phyloP scores from a whole-genome alignment of 345 rosid genomes.

The Raphanus raphanistrum region DNA sequence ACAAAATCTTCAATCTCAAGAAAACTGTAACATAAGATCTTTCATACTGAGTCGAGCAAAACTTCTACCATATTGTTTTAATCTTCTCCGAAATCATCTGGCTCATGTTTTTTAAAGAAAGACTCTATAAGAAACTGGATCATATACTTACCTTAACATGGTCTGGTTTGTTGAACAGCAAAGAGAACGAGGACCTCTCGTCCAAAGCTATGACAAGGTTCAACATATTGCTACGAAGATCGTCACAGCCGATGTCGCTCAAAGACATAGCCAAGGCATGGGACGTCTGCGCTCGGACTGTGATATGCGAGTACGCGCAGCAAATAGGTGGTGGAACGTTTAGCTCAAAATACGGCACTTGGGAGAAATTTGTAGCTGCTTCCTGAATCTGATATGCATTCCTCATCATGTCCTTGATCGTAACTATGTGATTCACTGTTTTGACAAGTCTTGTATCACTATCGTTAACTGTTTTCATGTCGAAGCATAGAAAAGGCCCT shows the following conservation, averaged over 20 bases:
- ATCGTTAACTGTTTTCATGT: too few species aligned
- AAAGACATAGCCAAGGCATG: slow-evolving; percentile 74
- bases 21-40: background rate
- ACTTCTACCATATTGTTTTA: background rate
- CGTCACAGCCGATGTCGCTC: slow-evolving; percentile 75
- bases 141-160: slow-evolving; percentile 2
- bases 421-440: background rate
- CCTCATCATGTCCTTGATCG: slow-evolving; percentile 11
- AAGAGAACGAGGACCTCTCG: slow-evolving; percentile 68
- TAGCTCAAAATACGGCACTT: slow-evolving; percentile 72
- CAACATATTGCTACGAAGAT: slow-evolving; percentile 58
- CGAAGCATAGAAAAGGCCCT: too few species aligned
- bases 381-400: slow-evolving; percentile 29
- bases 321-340: slow-evolving; percentile 73
- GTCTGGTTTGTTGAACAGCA: slow-evolving; percentile 46
- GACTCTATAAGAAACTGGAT: slow-evolving; percentile 4
- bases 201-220: slow-evolving; percentile 65
- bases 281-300: slow-evolving; percentile 66
- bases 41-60: background rate
- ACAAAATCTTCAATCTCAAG: background rate
- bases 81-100: background rate
- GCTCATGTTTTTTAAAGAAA: slow-evolving; percentile 3
- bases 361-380: slow-evolving; percentile 63
- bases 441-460: too few species aligned
- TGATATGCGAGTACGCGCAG: slow-evolving; percentile 69